phyloP scores from a whole-genome alignment of 164 flowering plant species.

The Umbellularia californica region DNA sequence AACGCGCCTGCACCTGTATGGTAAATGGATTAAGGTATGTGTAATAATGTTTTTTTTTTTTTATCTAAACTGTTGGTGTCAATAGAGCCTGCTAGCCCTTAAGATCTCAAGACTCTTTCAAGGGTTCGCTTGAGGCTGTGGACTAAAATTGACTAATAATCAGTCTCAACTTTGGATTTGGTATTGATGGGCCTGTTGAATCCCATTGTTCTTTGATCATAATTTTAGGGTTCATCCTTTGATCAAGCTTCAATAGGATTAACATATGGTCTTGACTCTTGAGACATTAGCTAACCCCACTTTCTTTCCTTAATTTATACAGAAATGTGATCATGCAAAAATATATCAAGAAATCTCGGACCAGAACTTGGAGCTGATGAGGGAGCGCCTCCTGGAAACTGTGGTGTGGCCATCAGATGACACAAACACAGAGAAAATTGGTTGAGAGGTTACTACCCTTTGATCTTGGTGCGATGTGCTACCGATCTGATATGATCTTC shows the following conservation, averaged over 20 bases:
- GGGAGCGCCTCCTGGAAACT: slow-evolving; percentile 73
- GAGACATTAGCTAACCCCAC: too few relatives aligned
- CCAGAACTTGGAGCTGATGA: slow-evolving; percentile 91
- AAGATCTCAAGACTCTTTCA: background rate
- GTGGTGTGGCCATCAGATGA: slow-evolving; percentile 39
- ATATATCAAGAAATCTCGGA: slow-evolving; percentile 57
- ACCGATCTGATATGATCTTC: too few relatives aligned
- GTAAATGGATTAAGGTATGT: slow-evolving; percentile 86
- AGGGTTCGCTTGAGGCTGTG: background rate
- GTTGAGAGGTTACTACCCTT: slow-evolving; percentile 23
- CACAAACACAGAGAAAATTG: slow-evolving; percentile 53
- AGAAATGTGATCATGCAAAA: slow-evolving; percentile 39
- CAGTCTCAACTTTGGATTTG: too few relatives aligned
- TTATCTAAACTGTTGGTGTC: background rate
- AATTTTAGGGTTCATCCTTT: too few relatives aligned
- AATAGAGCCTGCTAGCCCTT: background rate
- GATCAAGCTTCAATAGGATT: too few relatives aligned
- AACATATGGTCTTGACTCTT: too few relatives aligned
- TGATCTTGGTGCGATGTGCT: too few relatives aligned
- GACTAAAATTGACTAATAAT: too few relatives aligned
- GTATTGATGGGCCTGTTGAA: too few relatives aligned
- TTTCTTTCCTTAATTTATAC: slow-evolving; percentile 3
- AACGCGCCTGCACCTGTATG: slow-evolving; percentile 88
- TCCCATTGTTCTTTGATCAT: too few relatives aligned
- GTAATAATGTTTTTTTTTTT: background rate